Evolutionary conservation across 2,329 filamentous ascomycete genomes (phyloP).

Genomic region (Penicillium sp.): DNA sequence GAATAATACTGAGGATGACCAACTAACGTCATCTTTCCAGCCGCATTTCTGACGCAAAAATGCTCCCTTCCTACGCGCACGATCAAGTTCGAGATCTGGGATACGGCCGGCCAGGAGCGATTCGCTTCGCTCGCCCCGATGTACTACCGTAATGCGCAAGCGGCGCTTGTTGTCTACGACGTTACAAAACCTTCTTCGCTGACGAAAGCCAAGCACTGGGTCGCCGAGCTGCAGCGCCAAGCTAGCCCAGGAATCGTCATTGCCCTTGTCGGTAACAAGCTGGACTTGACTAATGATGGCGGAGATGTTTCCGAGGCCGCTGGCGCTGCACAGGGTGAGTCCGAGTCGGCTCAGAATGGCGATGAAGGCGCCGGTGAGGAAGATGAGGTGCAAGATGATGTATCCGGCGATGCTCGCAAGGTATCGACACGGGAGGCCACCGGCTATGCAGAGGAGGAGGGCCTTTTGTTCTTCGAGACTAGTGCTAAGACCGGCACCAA

Average conservation of each 20-base stretch:
- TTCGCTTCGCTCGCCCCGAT: constrained; percentile 96
- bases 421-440: constrained; percentile 88
- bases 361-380: constrained; percentile 49
- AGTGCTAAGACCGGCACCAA: constrained; percentile 95
- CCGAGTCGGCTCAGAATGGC: constrained; percentile 33
- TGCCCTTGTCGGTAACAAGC: constrained; percentile 93
- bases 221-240: constrained; percentile 93
- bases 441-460: constrained; percentile 91
- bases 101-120: constrained; percentile 95
- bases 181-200: constrained; percentile 94
- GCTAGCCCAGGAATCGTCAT: constrained; percentile 96
- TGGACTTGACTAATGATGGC: constrained; percentile 70
- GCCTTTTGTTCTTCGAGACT: constrained; percentile 93
- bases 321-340: constrained; percentile 38
- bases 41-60: constrained; percentile 97
- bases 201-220: constrained; percentile 97
- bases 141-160: constrained; percentile 99
- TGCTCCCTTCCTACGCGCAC: constrained; percentile 91
- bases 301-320: constrained; percentile 45
- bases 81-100: constrained; percentile 83
- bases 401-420: constrained; percentile 74
- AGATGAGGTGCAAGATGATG: constrained; percentile 57
- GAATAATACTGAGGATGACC: not conserved
- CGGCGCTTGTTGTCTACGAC: constrained; percentile 96
- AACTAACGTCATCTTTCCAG: constrained; percentile 47